Conservation (phyloP, 2,329 filamentous ascomycete species). For the Penicillium nordicum region DNA sequence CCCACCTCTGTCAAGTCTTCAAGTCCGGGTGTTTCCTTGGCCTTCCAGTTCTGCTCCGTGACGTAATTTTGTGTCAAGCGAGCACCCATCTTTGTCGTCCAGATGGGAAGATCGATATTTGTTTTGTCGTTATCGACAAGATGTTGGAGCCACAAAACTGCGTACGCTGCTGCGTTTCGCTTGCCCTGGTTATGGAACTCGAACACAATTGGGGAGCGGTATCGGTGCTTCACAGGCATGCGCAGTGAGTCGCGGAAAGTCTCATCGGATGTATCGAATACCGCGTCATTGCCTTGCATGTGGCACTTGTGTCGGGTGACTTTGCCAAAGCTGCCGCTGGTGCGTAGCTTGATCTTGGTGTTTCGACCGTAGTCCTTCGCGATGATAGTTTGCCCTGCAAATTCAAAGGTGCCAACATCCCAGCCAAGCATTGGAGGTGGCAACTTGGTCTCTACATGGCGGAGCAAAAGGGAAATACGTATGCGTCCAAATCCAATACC, state of each 20-base stretch:
- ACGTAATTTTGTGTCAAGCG: conserved; percentile 90
- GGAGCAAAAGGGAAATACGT: conserved; percentile 84
- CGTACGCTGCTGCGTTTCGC: conserved; percentile 69
- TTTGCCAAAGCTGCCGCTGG: conserved; percentile 75
- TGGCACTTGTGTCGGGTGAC: conserved; percentile 63
- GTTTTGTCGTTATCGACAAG: conserved; percentile 74
- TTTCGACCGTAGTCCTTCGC: conserved; percentile 60
- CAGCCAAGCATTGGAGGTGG: conserved; percentile 85
- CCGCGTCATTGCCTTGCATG: conserved; percentile 57
- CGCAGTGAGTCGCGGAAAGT: conserved; percentile 58
- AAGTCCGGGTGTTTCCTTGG: conserved; percentile 64
- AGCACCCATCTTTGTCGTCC: conserved; percentile 70
- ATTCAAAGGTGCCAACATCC: conserved; percentile 94
- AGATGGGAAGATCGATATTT: conserved; percentile 84
- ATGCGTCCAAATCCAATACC: conserved; percentile 89
- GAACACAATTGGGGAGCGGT: conserved; percentile 83
- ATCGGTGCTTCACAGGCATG: conserved; percentile 84
- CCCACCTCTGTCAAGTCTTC: conserved; percentile 75
- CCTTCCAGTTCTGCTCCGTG: conserved; percentile 68
- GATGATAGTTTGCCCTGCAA: conserved; percentile 67
- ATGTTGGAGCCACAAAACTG: conserved; percentile 81
- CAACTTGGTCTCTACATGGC: conserved; percentile 79
- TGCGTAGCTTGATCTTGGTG: conserved; percentile 71
- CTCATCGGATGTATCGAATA: conserved; percentile 56
- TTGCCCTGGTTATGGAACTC: conserved; percentile 73